Base-by-base conservation (phyloP, 257 asterid genomes). In the Rubia yunnanensis region DNA sequence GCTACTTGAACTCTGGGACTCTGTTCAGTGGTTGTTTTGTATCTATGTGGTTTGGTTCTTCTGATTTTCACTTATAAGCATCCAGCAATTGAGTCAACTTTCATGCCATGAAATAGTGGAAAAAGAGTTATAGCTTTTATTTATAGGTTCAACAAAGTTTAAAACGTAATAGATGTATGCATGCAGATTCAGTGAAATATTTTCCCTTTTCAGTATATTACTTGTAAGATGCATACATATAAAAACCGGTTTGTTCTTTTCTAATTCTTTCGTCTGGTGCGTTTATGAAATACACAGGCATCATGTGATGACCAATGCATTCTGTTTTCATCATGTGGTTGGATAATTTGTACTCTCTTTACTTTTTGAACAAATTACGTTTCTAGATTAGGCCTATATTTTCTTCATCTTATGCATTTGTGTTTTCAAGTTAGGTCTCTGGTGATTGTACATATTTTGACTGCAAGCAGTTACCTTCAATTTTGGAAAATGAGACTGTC, bases 391-490 rank as follows among this genome's bases (percentile, higher is more conserved):
- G 32, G 55, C 50, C 22, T 41, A 14, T 34, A 38, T 11, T 4
- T 10, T 18, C 7, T 18, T 18, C 6, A 11, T 18, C 53, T 68
- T 7, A 39, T 13, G 24, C 2, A 22, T 4, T 60, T 68, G 10
- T 8, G 36, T 63, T 44, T 70, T 65, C 31, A 46, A 62, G 59
- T 48, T 72, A 92, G 97, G 97, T 92, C 70, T 73, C 97, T 61
- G 98, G 98, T 28, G 98, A 92, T 69, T 92, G 98, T 81, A 87
- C 96, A 36, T 89, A 85, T 79, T 92, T 92, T 76, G 95, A 92
- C 77, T 92, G 96, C 94, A 84, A 76, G 75, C 76, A 81, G 74
- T 79, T 92, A 82, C 81, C 95, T 10, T 59, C 70, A 67, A 74
- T 83, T 73, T 76, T 82, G 74, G 85, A 83, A 74, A 76, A 78